Base-by-base conservation (phyloP, 257 asterid species). In the Eustoma russellianum region DNA sequence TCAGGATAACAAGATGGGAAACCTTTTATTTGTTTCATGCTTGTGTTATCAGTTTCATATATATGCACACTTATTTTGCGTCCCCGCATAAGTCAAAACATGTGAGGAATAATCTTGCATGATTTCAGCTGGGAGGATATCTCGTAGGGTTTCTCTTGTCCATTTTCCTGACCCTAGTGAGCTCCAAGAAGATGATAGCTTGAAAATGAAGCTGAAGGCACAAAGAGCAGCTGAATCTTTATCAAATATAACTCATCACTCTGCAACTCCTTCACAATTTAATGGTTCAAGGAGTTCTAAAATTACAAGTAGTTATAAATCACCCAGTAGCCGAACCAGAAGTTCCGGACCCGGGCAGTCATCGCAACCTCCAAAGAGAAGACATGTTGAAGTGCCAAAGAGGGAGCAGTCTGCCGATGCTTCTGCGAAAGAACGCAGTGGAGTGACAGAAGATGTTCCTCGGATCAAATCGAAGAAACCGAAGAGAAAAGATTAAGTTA, bases 151-250 rank as follows among this genome's bases (percentile, higher is more conserved):
- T 38, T 78, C 87, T 52, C 65, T 86, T 45, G 51, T 80, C 65
- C 85, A 73, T 67, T 83, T 80, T 66, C 87, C 93, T 0, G 93
- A 82, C 28, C 81, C 86, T 7, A 57, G 72, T 55, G 93, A 80
- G 65, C 46, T 78, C 41, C 69, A 53, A 48, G 89, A 80, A 65
- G 63, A 77, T 38, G 68, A 61, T 55, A 66, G 5, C 50, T 46
- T 24, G 9, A 50, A 34, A 57, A 34, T 44, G 44, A 50, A 70
- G 58, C 69, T 17, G 24, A 66, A 59, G 66, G 63, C 75, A 45
- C 75, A 62, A 28, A 61, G 81, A 15, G 80, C 86, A 50, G 60
- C 62, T 28, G 59, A 82, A 50, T 64, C 86, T 53, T 63, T 85
- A 50, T 68, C 84, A 40, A 53, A 63, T 55, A 77, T 88, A 0